Evolutionary conservation across 495 filamentous ascomycete species (phyloP).

Genomic region (Copromyces sp.): DNA sequence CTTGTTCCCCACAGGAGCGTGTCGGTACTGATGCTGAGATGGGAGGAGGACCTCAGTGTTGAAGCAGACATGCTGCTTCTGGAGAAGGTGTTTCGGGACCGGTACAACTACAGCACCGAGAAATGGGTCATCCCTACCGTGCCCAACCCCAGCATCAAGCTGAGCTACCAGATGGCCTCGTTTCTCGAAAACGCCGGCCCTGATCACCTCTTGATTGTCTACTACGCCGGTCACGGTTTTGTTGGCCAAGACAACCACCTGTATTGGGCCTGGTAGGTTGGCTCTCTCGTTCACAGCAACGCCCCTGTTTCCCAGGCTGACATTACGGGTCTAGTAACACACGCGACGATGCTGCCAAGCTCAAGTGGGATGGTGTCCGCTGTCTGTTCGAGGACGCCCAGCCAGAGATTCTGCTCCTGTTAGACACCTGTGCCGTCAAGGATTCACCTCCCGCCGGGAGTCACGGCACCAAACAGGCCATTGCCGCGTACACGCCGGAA

Average conservation of each 20-base stretch:
- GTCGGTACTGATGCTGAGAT: constrained; percentile 43
- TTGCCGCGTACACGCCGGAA: constrained; percentile 42
- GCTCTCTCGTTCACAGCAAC: not conserved
- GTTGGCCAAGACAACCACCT: constrained; percentile 41
- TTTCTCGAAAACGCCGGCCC: constrained; percentile 41
- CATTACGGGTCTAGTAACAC: constrained; percentile 23
- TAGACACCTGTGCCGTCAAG: constrained; percentile 35
- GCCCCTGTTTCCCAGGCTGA: constrained; percentile 4
- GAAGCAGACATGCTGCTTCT: constrained; percentile 38
- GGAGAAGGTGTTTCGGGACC: constrained; percentile 41
- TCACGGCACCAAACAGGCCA: constrained; percentile 44
- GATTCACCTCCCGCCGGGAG: constrained; percentile 34
- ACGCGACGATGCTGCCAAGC: constrained; percentile 30
- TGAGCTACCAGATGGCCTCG: constrained; percentile 39
- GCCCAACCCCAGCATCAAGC: constrained; percentile 41
- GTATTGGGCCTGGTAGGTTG: constrained; percentile 46
- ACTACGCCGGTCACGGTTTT: constrained; percentile 45
- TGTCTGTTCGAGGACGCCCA: constrained; percentile 41
- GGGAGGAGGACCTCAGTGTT: constrained; percentile 43
- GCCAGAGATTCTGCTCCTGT: constrained; percentile 38
- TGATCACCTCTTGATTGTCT: constrained; percentile 46
- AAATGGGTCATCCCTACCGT: constrained; percentile 42
- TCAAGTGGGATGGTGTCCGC: constrained; percentile 40
- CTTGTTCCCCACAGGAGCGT: constrained; percentile 30
- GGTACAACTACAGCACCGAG: constrained; percentile 44